Base-by-base conservation (phyloP, 768 basidiomycete genomes). In the Suillus bovinus region DNA sequence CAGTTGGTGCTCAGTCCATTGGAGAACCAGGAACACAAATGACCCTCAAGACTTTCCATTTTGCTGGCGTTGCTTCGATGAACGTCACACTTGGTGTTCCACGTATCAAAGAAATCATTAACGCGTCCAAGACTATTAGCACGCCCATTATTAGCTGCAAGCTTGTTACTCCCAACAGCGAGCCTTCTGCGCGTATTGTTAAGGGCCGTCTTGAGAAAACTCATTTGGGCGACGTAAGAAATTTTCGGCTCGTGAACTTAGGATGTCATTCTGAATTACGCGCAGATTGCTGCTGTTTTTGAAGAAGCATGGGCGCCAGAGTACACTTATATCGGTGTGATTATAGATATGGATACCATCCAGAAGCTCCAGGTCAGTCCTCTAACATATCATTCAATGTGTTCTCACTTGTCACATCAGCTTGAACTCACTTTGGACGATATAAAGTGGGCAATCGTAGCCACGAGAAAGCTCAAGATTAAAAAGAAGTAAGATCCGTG, bases 41-140 rank as follows among this genome's bases (percentile, higher is more conserved):
- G 97, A 99, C 96, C 2, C 77, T 99, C 66, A 99, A 99, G 78
- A 99, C 97, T 61, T 99, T 99, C 87, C 97, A 99, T 82, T 99
- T 99, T 76, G 97, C 97, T 69, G 97, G 97, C 79, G 96, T 99
- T 65, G 97, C 97, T 9, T 96, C 96, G 41, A 99, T 99, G 97
- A 99, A 98, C 78, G 94, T 99, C 65, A 99, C 97, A 0, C 86
- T 99, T 41, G 97, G 97, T 76, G 97, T 99, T n/a, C 97, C 97
- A 3, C 96, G 97, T 70, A 99, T 99, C 78, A 99, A 99, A 76
- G 97, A 99, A 76, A 99, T 99, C 67, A 99, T 99, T 81, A 99
- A 99, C 69, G 97, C 95, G 3, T 93, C 97, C n/a, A 99, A 97
- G 74, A 77, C 82, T 42, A 99, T 99, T 77, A 95, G 91, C 71